Percentiles rank a stretch among this genome's conserved stretches.
Evolutionary conservation across 768 basidiomycete species (phyloP).

Genomic region (Roridomyces roridus): DNA sequence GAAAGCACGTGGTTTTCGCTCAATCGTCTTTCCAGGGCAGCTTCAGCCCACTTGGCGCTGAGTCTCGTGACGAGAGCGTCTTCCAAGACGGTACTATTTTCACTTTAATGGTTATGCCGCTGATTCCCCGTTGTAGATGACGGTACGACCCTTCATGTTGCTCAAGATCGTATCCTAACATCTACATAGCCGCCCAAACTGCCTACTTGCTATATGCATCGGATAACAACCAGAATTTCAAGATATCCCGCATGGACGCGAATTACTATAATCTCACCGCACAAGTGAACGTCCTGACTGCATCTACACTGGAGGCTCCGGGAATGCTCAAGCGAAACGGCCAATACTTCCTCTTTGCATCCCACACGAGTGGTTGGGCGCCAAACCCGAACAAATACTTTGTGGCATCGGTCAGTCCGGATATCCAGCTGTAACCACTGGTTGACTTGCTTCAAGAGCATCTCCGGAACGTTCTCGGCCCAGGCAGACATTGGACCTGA

Average conservation of each 20-base stretch:
- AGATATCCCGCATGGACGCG: constrained; percentile 61
- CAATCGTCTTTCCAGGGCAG: constrained; percentile 44
- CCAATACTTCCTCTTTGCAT: constrained; percentile 66
- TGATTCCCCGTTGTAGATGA: constrained; percentile 39
- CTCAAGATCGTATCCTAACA: background rate
- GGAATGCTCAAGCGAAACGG: constrained; percentile 66
- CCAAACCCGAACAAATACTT: constrained; percentile 70
- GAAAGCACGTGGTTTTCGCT: too few species aligned
- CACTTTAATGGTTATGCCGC: background rate
- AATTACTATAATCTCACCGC: constrained; percentile 64
- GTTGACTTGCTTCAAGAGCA: background rate
- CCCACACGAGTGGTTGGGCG: constrained; percentile 62
- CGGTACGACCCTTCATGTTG: constrained; percentile 30
- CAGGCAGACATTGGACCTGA: constrained; percentile 62
- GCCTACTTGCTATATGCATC: constrained; percentile 69
- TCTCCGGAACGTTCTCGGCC: constrained; percentile 58
- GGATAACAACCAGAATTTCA: constrained; percentile 74
- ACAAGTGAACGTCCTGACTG: constrained; percentile 51
- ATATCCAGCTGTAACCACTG: background rate
- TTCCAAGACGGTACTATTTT: constrained; percentile 54
- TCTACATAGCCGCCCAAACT: constrained; percentile 50
- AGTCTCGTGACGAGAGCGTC: constrained; percentile 65
- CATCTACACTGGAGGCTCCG: constrained; percentile 64
- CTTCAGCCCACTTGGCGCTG: constrained; percentile 61
- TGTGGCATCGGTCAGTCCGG: constrained; percentile 47